A percentile compares a stretch with the other conserved stretches of the same genome.
Evolutionary conservation across 2,329 filamentous ascomycete genomes (phyloP).

Genomic region (Exophiala sp.): DNA sequence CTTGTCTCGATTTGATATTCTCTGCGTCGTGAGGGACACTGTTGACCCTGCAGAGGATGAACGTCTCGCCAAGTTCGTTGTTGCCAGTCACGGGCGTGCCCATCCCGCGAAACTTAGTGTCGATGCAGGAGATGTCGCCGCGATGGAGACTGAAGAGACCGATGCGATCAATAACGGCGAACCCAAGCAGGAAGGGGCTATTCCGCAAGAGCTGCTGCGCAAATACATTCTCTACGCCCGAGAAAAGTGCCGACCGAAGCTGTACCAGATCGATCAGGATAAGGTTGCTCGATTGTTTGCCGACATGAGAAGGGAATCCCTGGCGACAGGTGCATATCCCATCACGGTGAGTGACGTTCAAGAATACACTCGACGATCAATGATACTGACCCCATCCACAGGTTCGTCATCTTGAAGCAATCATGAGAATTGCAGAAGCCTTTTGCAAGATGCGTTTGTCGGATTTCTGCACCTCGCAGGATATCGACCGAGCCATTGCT

Average conservation of each 20-base stretch:
- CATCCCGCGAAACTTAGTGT: conserved; percentile 62
- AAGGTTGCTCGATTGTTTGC: conserved; percentile 92
- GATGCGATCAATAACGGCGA: conserved; percentile 41
- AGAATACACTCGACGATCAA: neutral
- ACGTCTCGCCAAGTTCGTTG: conserved; percentile 87
- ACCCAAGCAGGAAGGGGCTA: conserved; percentile 63
- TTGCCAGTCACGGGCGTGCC: conserved; percentile 87
- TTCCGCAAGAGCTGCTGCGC: conserved; percentile 82
- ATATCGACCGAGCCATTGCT: conserved; percentile 95
- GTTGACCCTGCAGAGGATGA: conserved; percentile 92
- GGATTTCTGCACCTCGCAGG: conserved; percentile 83
- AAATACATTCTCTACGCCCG: conserved; percentile 97
- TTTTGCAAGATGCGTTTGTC: conserved; percentile 99
- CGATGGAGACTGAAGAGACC: conserved; percentile 56
- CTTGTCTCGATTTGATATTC: conserved; percentile 93
- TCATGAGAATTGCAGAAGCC: conserved; percentile 88
- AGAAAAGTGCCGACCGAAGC: conserved; percentile 82
- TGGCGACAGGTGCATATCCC: conserved; percentile 93
- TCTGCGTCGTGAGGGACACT: conserved; percentile 92
- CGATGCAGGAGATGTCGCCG: conserved; percentile 53
- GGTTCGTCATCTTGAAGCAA: conserved; percentile 96
- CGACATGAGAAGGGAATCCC: conserved; percentile 88
- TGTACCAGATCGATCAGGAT: conserved; percentile 97
- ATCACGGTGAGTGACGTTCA: conserved; percentile 73
- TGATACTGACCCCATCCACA: conserved; percentile 38